phyloP scores from a whole-genome alignment of 148 eudicot genomes.

The Limonium bicolor region DNA sequence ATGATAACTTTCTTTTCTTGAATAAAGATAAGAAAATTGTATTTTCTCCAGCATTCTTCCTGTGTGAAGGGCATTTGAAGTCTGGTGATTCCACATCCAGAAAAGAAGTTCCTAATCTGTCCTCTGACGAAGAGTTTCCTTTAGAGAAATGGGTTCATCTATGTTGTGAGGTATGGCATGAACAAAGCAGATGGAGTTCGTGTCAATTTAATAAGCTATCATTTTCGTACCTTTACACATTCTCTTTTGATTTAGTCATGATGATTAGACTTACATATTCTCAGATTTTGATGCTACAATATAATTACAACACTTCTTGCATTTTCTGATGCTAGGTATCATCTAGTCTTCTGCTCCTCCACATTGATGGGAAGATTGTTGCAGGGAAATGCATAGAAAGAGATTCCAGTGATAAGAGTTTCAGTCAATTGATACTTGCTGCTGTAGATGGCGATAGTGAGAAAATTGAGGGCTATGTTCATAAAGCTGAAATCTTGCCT shows the following conservation, averaged over 20 bases:
- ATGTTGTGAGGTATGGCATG: slow-evolving; percentile 59
- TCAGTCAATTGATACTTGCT: slow-evolving; percentile 20
- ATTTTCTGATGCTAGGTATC: slow-evolving; percentile 30
- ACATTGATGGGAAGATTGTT: slow-evolving; percentile 48
- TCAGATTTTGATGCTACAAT: no score
- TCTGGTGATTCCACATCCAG: slow-evolving; percentile 12
- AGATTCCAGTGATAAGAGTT: slow-evolving; percentile 12
- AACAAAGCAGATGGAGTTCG: no score
- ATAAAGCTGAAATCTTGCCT: slow-evolving; percentile 28
- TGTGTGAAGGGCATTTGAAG: slow-evolving; percentile 21
- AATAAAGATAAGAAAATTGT: slow-evolving; percentile 36
- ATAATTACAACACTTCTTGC: no score
- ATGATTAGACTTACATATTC: no score
- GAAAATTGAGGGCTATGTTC: slow-evolving; percentile 36
- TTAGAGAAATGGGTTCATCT: slow-evolving; percentile 65
- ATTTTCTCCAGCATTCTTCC: slow-evolving; percentile 25
- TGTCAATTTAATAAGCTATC: no score
- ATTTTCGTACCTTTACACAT: no score
- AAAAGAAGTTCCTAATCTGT: slow-evolving; percentile 18
- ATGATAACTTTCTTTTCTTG: slow-evolving; percentile 42
- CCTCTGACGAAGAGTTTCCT: slow-evolving; percentile 33
- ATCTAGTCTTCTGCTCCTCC: slow-evolving; percentile 30
- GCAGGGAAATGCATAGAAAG: slow-evolving; percentile 32
- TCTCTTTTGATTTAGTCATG: no score
- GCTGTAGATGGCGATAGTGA: slow-evolving; percentile 19